Evolutionary conservation across 495 filamentous ascomycete genomes (phyloP).

Genomic region (Lophiostoma macrostomum): DNA sequence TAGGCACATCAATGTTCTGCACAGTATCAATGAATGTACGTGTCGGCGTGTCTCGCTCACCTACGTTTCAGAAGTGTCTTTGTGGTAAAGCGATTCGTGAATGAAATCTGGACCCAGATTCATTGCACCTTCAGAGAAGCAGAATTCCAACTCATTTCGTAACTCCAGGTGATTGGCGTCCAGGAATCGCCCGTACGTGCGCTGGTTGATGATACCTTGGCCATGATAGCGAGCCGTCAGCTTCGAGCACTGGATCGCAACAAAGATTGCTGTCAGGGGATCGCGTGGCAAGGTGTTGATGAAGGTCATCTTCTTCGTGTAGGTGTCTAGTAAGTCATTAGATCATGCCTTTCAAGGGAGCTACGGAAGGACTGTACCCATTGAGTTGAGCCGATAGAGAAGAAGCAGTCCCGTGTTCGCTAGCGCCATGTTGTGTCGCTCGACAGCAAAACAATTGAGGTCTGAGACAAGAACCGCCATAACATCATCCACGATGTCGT

Average conservation of each 20-base stretch:
- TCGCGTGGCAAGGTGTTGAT: conserved; percentile 19
- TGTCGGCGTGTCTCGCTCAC: not conserved
- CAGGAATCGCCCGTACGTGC: conserved; percentile 5
- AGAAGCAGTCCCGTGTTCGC: conserved; percentile 16
- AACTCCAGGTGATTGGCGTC: conserved; percentile 7
- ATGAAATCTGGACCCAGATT: conserved; percentile 15
- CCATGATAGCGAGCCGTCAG: conserved; percentile 20
- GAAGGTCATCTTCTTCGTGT: conserved; percentile 9
- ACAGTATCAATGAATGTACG: not conserved
- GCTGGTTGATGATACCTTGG: conserved; percentile 15
- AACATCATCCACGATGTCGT: conserved; percentile 16
- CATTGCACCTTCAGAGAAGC: conserved; percentile 15
- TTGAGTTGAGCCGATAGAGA: conserved; percentile 10
- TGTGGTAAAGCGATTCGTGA: not conserved
- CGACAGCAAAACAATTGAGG: conserved; percentile 6
- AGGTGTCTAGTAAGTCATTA: not conserved
- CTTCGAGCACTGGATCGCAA: conserved; percentile 8
- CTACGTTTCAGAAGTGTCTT: conserved; percentile 1
- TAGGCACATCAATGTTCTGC: conserved; percentile 3
- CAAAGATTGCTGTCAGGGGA: conserved; percentile 13
- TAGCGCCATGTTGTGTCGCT: conserved; percentile 15
- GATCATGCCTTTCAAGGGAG: not conserved
- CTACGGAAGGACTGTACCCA: not conserved
- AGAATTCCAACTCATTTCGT: conserved; percentile 16
- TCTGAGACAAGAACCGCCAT: conserved; percentile 10